phyloP scores from a whole-genome alignment of 116 monocot species.

The Trichopus zeylanicus region DNA sequence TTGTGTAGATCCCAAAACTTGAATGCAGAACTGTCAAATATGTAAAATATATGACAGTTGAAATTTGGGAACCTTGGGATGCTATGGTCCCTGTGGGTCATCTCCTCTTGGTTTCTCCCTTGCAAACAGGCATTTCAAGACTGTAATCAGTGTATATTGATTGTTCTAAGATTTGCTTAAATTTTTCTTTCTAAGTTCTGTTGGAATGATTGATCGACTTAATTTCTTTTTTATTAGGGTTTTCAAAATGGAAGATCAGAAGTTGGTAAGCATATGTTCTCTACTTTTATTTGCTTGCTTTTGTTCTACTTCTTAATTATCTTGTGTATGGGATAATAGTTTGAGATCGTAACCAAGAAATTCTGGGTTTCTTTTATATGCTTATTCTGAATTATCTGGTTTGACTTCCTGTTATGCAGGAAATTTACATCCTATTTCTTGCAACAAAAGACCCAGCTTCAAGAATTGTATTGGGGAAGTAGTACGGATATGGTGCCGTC shows the following conservation, averaged over 20 bases:
- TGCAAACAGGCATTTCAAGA: too few relatives aligned
- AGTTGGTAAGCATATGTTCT: constrained; percentile 17
- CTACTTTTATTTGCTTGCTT: neutral
- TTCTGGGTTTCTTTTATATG: neutral
- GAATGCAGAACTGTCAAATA: too few relatives aligned
- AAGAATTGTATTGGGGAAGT: constrained; percentile 53
- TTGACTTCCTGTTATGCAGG: constrained; percentile 16
- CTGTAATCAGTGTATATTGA: too few relatives aligned
- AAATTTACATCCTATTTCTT: constrained; percentile 19
- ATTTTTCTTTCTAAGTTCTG: neutral
- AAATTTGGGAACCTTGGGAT: too few relatives aligned
- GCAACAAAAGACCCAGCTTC: constrained; percentile 25
- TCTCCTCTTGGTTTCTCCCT: too few relatives aligned
- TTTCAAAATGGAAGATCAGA: constrained; percentile 24
- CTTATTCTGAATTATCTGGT: neutral
- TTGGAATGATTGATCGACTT: neutral
- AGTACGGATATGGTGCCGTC: constrained; percentile 47
- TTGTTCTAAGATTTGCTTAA: too few relatives aligned
- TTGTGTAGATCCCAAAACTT: too few relatives aligned
- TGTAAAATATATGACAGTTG: too few relatives aligned
- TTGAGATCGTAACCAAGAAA: neutral
- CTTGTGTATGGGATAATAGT: neutral
- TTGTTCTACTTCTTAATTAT: neutral
- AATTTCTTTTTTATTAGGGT: constrained; percentile 21
- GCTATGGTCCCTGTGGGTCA: too few relatives aligned